Evolutionary conservation across 2,329 filamentous ascomycete genomes (phyloP).

Genomic region (Leptographium lundbergii): DNA sequence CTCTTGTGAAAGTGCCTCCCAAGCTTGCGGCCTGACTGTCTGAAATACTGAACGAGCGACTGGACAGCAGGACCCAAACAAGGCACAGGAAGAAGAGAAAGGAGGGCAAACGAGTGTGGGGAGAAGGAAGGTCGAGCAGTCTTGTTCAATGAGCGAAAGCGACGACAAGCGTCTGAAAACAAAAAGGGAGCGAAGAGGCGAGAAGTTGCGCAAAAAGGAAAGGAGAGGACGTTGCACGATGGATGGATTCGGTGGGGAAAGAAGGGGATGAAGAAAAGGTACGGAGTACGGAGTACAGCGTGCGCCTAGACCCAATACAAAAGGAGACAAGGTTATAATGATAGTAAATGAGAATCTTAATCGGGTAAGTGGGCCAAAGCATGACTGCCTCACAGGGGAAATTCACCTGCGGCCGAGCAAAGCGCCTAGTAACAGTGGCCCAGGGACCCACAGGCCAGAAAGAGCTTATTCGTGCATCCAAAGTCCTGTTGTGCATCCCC

Average conservation of each 20-base stretch:
- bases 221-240: neutral
- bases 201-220: neutral
- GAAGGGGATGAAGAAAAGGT: neutral
- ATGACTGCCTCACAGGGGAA: neutral
- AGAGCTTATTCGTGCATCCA: neutral
- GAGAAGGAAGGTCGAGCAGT: neutral
- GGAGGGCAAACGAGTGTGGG: neutral
- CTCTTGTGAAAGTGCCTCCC: neutral
- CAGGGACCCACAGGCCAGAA: neutral
- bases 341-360: neutral
- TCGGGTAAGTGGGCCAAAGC: neutral
- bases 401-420: neutral
- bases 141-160: neutral
- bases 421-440: neutral
- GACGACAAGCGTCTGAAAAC: constrained; percentile 4
- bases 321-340: constrained; percentile 3
- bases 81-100: neutral
- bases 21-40: neutral
- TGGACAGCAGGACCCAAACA: neutral
- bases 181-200: neutral
- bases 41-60: neutral
- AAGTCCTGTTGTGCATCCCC: no score
- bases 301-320: neutral
- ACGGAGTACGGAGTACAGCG: no score
- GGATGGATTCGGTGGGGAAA: neutral